Base-by-base conservation (phyloP, 371 early-diverging fungal genomes). In the Actinomortierella wolfii region DNA sequence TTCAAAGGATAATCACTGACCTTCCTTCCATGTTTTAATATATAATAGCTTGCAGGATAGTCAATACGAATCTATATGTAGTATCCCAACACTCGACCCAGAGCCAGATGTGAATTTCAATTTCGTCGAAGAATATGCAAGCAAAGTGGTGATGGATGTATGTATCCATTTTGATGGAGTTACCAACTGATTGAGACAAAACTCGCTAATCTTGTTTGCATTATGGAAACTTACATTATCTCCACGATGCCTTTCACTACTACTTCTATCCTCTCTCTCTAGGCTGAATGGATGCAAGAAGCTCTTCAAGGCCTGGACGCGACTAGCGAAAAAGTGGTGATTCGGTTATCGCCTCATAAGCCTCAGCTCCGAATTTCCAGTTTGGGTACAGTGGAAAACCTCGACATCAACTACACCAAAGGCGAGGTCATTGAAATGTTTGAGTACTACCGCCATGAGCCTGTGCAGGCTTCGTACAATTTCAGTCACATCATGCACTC, bases 211-310 rank as follows among this genome's bases (percentile, higher is more conserved):
- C n/a, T n/a, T n/a, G n/a, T n/a, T n/a, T n/a, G n/a, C n/a, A n/a
- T n/a, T n/a, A n/a, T n/a, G n/a, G n/a, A n/a, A n/a, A n/a, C n/a
- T n/a, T n/a, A n/a, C n/a, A 34, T 34, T 11, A 34, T 34, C 34
- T 34, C 34, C n/a, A n/a, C n/a, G n/a, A n/a, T n/a, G n/a, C n/a
- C n/a, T n/a, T 34, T 34, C 4, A 34, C 34, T 6, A 34, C 34
- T 4, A 4, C 34, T 6, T 4, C 34, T 34, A 11, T 34, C 11
- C 34, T 4, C 34, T 11, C 34, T 34, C 34, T 34, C 21, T 47
- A 73, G 73, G 58, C 73, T 2, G 54, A 60, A 41, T 73, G 73
- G 73, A 56, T 73, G 13, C 66, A 73, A 28, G 73, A 73, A 29
- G 73, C 66, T 4, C 55, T 73, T 15, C 52, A 66, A 17, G 73